Percentiles rank a stretch among this genome's conserved stretches.
These are phyloP conservation scores for Leccinum subtestaceum DNA, from an alignment of 768 basidiomycete genomes.

Conservation along the genomic window DNA sequence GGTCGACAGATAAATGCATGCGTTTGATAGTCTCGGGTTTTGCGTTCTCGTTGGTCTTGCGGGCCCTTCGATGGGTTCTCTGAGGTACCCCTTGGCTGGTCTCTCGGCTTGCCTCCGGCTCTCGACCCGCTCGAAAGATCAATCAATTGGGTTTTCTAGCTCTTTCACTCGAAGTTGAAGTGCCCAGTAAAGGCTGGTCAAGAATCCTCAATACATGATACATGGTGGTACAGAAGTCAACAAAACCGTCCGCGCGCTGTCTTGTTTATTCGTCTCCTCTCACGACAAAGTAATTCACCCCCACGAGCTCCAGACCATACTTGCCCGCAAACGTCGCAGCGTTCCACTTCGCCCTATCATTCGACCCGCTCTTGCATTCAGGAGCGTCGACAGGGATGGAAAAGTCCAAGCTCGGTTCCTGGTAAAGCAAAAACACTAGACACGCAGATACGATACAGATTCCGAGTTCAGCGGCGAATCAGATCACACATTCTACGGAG, in stretches of 20 bases:
- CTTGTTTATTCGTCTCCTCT: conserved; percentile 17
- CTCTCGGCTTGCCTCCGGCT: too few species aligned
- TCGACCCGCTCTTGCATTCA: conserved; percentile 44
- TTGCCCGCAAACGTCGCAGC: conserved; percentile 48
- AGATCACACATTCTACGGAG: neutral
- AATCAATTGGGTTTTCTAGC: neutral
- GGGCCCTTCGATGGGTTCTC: too few species aligned
- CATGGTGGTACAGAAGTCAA: neutral
- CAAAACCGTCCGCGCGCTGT: neutral
- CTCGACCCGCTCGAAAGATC: too few species aligned
- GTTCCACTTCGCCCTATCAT: conserved; percentile 55
- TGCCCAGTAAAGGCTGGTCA: too few species aligned
- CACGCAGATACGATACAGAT: neutral
- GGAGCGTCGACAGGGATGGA: conserved; percentile 42
- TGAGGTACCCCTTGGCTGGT: too few species aligned
- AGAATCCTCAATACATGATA: neutral
- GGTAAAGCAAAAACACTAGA: conserved; percentile 56
- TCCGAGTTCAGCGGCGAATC: neutral
- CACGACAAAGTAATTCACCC: conserved; percentile 55
- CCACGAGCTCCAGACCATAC: conserved; percentile 55
- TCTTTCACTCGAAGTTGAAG: too few species aligned
- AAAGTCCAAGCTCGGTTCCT: conserved; percentile 48
- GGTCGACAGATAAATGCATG: too few species aligned
- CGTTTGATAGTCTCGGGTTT: too few species aligned
- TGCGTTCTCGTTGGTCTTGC: too few species aligned